phyloP scores from a whole-genome alignment of 1,139 yeast genomes.

The Scheffersomyces quercinus region DNA sequence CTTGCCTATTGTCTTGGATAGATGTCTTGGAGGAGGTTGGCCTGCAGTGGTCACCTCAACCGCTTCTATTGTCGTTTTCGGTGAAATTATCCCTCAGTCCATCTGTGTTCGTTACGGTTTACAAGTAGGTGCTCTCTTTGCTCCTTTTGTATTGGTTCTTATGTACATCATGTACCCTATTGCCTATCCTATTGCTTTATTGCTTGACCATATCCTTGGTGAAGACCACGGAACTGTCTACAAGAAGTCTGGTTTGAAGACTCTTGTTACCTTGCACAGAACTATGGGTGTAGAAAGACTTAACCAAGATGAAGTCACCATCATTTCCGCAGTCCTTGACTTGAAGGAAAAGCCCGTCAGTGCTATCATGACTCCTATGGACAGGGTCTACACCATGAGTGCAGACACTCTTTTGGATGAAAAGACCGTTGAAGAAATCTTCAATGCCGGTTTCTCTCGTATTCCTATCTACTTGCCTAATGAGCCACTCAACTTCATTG shows the following conservation, averaged over 20 bases:
- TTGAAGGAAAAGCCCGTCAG: slow-evolving; percentile 87
- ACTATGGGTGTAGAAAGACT: slow-evolving; percentile 95
- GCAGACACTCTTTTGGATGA: slow-evolving; percentile 85
- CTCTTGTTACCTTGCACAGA: slow-evolving; percentile 87
- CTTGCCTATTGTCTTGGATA: slow-evolving; percentile 88
- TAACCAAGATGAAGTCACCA: slow-evolving; percentile 94
- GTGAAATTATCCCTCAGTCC: slow-evolving; percentile 95
- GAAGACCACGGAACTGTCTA: slow-evolving; percentile 97
- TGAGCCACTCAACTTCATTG: slow-evolving; percentile 88
- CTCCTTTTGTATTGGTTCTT: slow-evolving; percentile 81
- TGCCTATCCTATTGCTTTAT: slow-evolving; percentile 84
- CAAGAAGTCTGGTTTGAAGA: slow-evolving; percentile 88
- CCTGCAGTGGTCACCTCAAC: slow-evolving; percentile 94
- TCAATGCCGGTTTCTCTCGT: slow-evolving; percentile 92
- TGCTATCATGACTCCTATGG: slow-evolving; percentile 91
- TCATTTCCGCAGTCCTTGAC: slow-evolving; percentile 90
- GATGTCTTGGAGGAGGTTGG: slow-evolving; percentile 96
- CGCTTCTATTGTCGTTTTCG: slow-evolving; percentile 88
- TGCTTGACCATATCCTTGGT: slow-evolving; percentile 81
- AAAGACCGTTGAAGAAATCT: slow-evolving; percentile 80
- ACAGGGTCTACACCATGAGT: slow-evolving; percentile 85
- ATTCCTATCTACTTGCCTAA: slow-evolving; percentile 93
- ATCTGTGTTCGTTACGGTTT: slow-evolving; percentile 90
- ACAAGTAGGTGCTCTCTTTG: slow-evolving; percentile 85
- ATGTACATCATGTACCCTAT: slow-evolving; percentile 93